phyloP scores from a whole-genome alignment of 768 basidiomycete species.

The Amanita fuliginea region DNA sequence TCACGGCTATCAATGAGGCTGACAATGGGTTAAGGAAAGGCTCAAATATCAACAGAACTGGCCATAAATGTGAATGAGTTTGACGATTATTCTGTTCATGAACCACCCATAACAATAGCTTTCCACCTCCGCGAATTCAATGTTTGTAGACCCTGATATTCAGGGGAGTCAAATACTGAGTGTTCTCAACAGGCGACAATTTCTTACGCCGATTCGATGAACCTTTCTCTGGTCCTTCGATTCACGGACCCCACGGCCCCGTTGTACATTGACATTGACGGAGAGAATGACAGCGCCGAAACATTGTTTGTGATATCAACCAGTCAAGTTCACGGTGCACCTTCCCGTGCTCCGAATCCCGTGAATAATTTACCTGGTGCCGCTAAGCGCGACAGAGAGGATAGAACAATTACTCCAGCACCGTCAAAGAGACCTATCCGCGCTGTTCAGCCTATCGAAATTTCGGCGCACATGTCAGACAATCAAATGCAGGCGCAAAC shows the following conservation, averaged over 20 bases:
- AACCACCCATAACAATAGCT: constrained; percentile 54
- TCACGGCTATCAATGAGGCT: not conserved
- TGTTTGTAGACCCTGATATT: constrained; percentile 25
- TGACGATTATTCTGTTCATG: constrained; percentile 59
- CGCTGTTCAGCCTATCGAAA: constrained; percentile 28
- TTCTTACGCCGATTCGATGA: constrained; percentile 64
- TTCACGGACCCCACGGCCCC: constrained; percentile 70
- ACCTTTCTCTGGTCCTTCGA: constrained; percentile 52
- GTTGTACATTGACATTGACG: constrained; percentile 67
- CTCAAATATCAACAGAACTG: constrained; percentile 65
- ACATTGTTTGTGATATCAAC: constrained; percentile 74
- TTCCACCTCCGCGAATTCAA: constrained; percentile 83
- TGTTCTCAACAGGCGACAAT: constrained; percentile 54
- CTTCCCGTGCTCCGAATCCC: constrained; percentile 16
- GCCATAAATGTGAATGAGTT: constrained; percentile 73
- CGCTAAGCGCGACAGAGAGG: constrained; percentile 36
- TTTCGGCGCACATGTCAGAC: constrained; percentile 4
- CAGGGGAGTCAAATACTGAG: not conserved
- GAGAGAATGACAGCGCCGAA: constrained; percentile 40
- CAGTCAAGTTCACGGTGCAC: constrained; percentile 40
- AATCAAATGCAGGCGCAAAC: constrained; percentile 15
- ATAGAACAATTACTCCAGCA: constrained; percentile 26
- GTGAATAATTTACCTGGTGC: constrained; percentile 11
- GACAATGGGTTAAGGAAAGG: constrained; percentile 29
- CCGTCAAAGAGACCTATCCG: constrained; percentile 43